Evolutionary conservation across 2,329 filamentous ascomycete genomes (phyloP).

Genomic region (Remersonia thermophila): DNA sequence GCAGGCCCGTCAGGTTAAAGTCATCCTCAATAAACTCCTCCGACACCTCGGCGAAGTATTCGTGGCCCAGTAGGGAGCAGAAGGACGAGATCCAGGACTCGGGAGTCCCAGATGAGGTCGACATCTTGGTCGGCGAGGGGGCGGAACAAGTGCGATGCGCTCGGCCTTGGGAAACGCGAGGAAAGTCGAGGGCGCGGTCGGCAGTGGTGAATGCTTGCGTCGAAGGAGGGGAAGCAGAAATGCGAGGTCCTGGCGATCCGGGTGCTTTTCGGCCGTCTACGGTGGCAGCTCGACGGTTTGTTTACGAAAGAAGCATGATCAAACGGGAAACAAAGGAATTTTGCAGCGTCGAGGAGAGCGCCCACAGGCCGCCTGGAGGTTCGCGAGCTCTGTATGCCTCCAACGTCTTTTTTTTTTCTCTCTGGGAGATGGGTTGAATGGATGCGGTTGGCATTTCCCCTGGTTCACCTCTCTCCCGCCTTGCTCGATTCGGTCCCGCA

Average conservation of each 20-base stretch:
- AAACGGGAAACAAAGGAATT: slow-evolving; percentile 1
- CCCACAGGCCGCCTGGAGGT: too few species aligned
- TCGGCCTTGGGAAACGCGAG: neutral
- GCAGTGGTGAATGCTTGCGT: neutral
- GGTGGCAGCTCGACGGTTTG: slow-evolving; percentile 6
- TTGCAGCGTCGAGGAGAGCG: too few species aligned
- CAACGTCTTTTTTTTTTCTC: too few species aligned
- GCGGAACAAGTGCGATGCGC: neutral
- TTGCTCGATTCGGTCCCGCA: too few species aligned
- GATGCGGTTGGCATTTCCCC: too few species aligned
- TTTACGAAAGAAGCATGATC: slow-evolving; percentile 14
- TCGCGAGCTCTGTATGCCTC: too few species aligned
- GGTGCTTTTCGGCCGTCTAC: slow-evolving; percentile 5
- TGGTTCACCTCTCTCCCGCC: too few species aligned
- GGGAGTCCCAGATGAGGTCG: slow-evolving; percentile 46
- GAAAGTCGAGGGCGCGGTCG: neutral
- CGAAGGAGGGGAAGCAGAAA: too few species aligned
- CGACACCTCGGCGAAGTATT: slow-evolving; percentile 97
- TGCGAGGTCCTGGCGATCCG: neutral
- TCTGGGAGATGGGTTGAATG: too few species aligned
- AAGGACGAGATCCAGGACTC: slow-evolving; percentile 99
- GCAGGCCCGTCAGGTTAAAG: slow-evolving; percentile 93
- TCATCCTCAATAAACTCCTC: slow-evolving; percentile 99
- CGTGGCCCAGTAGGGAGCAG: slow-evolving; percentile 87
- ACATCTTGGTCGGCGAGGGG: slow-evolving; percentile 31